Percentiles rank a stretch among this genome's conserved stretches.
Conservation (phyloP, 2,329 filamentous ascomycete genomes). For the Paracoccidioides lutzii region DNA sequence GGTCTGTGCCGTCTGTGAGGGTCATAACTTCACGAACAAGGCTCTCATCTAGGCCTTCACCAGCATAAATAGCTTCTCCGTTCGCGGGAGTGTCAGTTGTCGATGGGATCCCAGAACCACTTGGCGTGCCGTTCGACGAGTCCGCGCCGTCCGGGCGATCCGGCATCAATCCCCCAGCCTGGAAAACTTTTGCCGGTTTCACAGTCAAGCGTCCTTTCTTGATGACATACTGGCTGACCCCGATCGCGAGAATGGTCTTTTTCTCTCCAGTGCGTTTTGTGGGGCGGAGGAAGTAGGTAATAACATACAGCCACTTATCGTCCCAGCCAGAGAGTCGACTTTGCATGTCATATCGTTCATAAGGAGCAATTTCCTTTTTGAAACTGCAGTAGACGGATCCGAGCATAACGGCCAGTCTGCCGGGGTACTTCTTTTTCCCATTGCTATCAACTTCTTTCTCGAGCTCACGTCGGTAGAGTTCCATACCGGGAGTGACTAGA, state of each 20-base stretch:
- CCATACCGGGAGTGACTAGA: conserved; percentile 48
- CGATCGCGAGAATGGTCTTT: conserved; percentile 57
- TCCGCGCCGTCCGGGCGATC: conserved; percentile 48
- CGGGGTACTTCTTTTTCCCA: conserved; percentile 35
- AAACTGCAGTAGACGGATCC: conserved; percentile 64
- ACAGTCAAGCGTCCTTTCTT: conserved; percentile 74
- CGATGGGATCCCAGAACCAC: background rate
- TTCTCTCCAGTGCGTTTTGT: conserved; percentile 37
- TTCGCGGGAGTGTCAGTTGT: conserved; percentile 8
- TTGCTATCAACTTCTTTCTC: conserved; percentile 36
- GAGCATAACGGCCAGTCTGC: conserved; percentile 49
- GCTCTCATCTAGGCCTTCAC: conserved; percentile 22
- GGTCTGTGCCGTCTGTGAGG: conserved; percentile 19
- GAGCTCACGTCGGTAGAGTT: conserved; percentile 40
- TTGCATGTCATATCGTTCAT: conserved; percentile 61
- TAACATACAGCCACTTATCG: conserved; percentile 66
- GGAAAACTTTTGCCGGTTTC: conserved; percentile 63
- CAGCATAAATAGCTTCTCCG: conserved; percentile 22
- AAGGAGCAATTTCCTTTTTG: conserved; percentile 58
- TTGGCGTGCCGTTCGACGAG: conserved; percentile 20
- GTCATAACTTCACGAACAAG: conserved; percentile 26
- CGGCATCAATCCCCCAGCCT: conserved; percentile 61
- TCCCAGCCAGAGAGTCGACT: conserved; percentile 61
- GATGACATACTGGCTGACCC: conserved; percentile 68
- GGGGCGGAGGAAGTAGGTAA: conserved; percentile 56